Conservation (phyloP, 2,329 filamentous ascomycete genomes). For the Alternaria sp. region DNA sequence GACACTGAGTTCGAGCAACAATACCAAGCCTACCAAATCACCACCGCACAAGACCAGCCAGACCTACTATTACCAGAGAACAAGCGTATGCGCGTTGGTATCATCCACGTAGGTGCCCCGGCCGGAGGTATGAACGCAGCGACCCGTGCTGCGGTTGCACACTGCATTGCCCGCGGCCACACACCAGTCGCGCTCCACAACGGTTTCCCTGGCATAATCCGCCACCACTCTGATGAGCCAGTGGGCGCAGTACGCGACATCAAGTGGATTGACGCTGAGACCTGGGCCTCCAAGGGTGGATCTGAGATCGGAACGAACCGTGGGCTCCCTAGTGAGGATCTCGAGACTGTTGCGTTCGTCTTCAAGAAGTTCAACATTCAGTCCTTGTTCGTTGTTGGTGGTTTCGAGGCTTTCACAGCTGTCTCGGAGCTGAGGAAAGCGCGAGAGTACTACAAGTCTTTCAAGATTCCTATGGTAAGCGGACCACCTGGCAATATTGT, state of each 20-base stretch:
- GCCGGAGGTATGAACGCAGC: conserved; percentile 99
- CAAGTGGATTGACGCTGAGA: conserved; percentile 91
- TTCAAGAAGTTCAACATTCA: conserved; percentile 90
- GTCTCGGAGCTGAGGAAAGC: conserved; percentile 86
- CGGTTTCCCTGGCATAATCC: conserved; percentile 90
- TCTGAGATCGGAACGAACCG: conserved; percentile 99
- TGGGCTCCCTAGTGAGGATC: conserved; percentile 85
- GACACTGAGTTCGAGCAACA: conserved; percentile 95
- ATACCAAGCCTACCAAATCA: conserved; percentile 88
- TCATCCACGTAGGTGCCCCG: conserved; percentile 95
- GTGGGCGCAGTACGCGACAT: conserved; percentile 83
- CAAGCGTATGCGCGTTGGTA: conserved; percentile 90
- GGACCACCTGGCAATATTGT: background rate
- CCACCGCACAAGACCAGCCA: conserved; percentile 80
- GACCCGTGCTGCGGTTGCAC: conserved; percentile 88
- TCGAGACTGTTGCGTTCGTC: conserved; percentile 80
- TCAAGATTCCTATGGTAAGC: conserved; percentile 82
- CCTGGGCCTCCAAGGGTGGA: conserved; percentile 94
- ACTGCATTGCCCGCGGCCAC: conserved; percentile 91
- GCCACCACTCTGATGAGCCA: conserved; percentile 86
- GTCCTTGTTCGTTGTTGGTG: conserved; percentile 88
- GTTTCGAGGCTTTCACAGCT: conserved; percentile 95
- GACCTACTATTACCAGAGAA: conserved; percentile 70
- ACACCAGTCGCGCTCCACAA: conserved; percentile 93
- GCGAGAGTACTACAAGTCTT: conserved; percentile 76